phyloP scores from a whole-genome alignment of 768 basidiomycete species.

The Butyriboletus loyo region DNA sequence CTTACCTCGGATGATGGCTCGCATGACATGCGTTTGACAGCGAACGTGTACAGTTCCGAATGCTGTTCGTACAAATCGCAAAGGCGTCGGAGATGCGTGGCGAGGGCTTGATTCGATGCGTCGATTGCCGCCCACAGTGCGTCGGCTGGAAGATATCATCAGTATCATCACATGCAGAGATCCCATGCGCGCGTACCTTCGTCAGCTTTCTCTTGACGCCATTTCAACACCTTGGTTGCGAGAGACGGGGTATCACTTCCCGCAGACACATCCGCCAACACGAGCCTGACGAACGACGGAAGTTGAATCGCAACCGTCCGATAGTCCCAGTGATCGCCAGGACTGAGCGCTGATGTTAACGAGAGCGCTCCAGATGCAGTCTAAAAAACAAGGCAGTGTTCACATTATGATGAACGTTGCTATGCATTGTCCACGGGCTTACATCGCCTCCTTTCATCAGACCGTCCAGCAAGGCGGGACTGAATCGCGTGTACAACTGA shows the following conservation, averaged over 20 bases:
- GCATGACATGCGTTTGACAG: slow-evolving; percentile 61
- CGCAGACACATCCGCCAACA: slow-evolving; percentile 94
- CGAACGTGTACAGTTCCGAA: slow-evolving; percentile 48
- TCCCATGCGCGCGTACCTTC: slow-evolving; percentile 42
- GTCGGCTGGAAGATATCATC: slow-evolving; percentile 42
- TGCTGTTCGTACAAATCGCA: slow-evolving; percentile 48
- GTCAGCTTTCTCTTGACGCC: slow-evolving; percentile 66
- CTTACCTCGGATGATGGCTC: slow-evolving; percentile 51
- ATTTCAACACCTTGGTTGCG: slow-evolving; percentile 86
- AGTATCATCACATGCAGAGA: neutral
- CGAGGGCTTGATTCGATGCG: slow-evolving; percentile 57
- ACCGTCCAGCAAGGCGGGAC: slow-evolving; percentile 43
- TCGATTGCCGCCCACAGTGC: slow-evolving; percentile 65
- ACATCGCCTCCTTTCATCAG: slow-evolving; percentile 26
- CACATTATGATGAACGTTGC: neutral
- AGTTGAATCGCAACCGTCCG: slow-evolving; percentile 67
- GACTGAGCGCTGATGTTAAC: slow-evolving; percentile 58
- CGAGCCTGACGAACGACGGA: slow-evolving; percentile 77
- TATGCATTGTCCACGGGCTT: slow-evolving; percentile 2
- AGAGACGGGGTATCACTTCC: slow-evolving; percentile 96
- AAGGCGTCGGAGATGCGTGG: slow-evolving; percentile 49
- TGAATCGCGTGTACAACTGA: slow-evolving; percentile 88
- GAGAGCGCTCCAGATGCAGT: slow-evolving; percentile 4
- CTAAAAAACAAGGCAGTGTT: slow-evolving; percentile 12
- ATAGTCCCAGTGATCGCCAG: slow-evolving; percentile 66